These are phyloP conservation scores for Chenopodium berlandieri DNA, from an alignment of 148 eudicot genomes.

Conservation along the genomic window DNA sequence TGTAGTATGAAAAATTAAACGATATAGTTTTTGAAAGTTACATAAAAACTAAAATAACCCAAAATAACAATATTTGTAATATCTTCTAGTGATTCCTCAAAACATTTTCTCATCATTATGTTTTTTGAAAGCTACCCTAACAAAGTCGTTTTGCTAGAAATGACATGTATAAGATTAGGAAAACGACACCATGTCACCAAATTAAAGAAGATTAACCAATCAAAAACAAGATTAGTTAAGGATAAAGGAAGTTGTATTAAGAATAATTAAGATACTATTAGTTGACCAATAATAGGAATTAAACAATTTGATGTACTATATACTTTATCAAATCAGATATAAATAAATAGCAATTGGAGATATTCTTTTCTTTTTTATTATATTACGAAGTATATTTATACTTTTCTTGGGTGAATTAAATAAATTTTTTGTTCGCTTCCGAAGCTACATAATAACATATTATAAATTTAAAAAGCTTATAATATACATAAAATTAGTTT, in stretches of 20 bases:
- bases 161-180: background rate
- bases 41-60: too few species aligned
- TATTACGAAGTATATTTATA: background rate
- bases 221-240: background rate
- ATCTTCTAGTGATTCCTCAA: too few species aligned
- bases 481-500: too few species aligned
- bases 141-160: too few species aligned
- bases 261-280: background rate
- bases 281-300: background rate
- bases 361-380: too few species aligned
- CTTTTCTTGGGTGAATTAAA: background rate
- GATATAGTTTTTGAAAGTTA: too few species aligned
- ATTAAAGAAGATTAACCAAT: slow-evolving; percentile 13
- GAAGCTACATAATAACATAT: background rate
- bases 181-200: background rate
- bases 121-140: too few species aligned
- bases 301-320: too few species aligned
- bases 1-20: too few species aligned
- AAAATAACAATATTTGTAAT: too few species aligned
- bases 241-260: background rate
- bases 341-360: background rate
- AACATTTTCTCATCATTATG: too few species aligned
- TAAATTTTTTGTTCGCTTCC: background rate
- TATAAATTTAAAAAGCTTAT: background rate
- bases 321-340: background rate